Conservation (phyloP, 1,139 yeast genomes). For the Candida labiduridarum region DNA sequence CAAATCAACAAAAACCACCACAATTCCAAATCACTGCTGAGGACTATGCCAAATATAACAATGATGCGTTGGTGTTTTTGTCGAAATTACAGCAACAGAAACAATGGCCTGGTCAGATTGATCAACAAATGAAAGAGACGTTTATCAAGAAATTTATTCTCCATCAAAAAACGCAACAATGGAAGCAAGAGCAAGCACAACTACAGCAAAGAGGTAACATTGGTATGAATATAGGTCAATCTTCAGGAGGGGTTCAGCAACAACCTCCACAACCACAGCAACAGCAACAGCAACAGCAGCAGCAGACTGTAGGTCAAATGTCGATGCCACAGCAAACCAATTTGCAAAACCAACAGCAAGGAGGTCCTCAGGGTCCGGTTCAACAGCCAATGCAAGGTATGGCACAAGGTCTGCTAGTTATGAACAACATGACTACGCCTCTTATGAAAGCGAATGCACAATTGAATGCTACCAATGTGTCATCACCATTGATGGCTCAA, state of each 20-base stretch:
- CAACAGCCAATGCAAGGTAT: conserved; percentile 9
- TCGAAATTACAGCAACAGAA: conserved; percentile 42
- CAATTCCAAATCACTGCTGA: conserved; percentile 44
- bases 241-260: background rate
- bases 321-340: conserved; percentile 11
- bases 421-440: conserved; percentile 22
- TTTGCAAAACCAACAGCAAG: conserved; percentile 13
- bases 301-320: conserved; percentile 9
- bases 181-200: conserved; percentile 37
- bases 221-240: conserved; percentile 3
- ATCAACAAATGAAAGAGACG: conserved; percentile 37
- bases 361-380: conserved; percentile 16
- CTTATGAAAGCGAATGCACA: conserved; percentile 24
- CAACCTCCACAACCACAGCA: conserved; percentile 12
- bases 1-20: conserved; percentile 30
- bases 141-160: conserved; percentile 44
- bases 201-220: conserved; percentile 5
- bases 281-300: conserved; percentile 14
- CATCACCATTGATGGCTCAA: conserved; percentile 28
- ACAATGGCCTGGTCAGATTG: conserved; percentile 33
- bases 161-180: conserved; percentile 44
- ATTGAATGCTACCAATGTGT: conserved; percentile 13
- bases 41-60: conserved; percentile 42
- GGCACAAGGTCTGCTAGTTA: conserved; percentile 27
- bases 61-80: conserved; percentile 45